phyloP scores from a whole-genome alignment of 148 eudicot genomes.

The Cornus controversa region DNA sequence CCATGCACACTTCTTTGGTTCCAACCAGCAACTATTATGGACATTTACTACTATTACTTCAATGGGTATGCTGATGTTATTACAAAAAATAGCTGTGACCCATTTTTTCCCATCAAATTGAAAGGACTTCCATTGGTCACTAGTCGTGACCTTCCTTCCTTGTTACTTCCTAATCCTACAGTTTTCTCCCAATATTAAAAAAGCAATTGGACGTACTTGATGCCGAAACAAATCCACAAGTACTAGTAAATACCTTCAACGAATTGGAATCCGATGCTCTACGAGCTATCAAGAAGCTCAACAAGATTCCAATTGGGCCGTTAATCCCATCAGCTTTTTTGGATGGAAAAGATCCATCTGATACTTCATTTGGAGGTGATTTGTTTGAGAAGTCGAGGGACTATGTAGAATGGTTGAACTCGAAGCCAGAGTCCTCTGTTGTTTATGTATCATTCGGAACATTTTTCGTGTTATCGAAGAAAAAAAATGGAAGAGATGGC shows the following conservation, averaged over 20 bases:
- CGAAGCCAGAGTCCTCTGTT: conserved; percentile 47
- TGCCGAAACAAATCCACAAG: conserved; percentile 31
- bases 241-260: conserved; percentile 66
- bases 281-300: conserved; percentile 28
- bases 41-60: conserved; percentile 53
- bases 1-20: conserved; percentile 57
- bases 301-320: conserved; percentile 40
- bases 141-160: conserved; percentile 56
- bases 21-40: conserved; percentile 56
- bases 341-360: conserved; percentile 30
- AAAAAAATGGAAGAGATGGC: conserved; percentile 55
- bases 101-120: conserved; percentile 37
- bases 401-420: conserved; percentile 48
- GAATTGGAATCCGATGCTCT: conserved; percentile 48
- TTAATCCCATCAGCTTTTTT: conserved; percentile 41
- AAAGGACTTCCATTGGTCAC: conserved; percentile 40
- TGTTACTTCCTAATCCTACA: conserved; percentile 31
- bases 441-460: conserved; percentile 75
- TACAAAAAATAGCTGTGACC: conserved; percentile 21
- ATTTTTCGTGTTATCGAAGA: conserved; percentile 24
- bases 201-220: conserved; percentile 39
- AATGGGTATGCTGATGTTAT: conserved; percentile 32
- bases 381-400: conserved; percentile 13
- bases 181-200: conserved; percentile 26
- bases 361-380: background rate